Percentiles rank a stretch among this genome's conserved stretches.
These are phyloP conservation scores for Xylaria acuta DNA, from an alignment of 495 filamentous ascomycete species.

Conservation along the genomic window DNA sequence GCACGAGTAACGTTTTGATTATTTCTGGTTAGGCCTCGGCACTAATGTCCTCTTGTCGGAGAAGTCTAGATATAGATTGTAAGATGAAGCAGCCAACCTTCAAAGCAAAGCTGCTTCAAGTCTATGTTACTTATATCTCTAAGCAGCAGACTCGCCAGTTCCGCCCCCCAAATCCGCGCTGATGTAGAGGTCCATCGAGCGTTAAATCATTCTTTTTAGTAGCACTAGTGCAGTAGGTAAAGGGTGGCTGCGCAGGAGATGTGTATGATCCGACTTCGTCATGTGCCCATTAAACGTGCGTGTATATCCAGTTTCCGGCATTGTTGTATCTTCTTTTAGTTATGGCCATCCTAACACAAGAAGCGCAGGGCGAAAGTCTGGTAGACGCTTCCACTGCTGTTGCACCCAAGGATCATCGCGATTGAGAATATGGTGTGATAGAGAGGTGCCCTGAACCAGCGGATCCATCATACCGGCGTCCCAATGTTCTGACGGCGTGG, in stretches of 20 bases:
- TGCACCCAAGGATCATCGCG: constrained; percentile 39
- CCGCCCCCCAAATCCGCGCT: not conserved
- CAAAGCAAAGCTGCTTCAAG: not conserved
- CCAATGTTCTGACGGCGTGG: constrained; percentile 22
- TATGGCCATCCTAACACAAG: constrained; percentile 31
- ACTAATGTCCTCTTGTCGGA: not conserved
- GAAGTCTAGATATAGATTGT: not conserved
- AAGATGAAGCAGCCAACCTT: not conserved
- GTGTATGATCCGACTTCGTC: not conserved
- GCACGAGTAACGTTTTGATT: not conserved
- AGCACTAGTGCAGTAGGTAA: not conserved
- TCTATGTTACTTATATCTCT: not conserved
- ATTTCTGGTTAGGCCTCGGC: not conserved
- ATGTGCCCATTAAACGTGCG: not conserved
- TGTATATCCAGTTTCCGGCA: not conserved
- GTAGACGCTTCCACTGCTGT: constrained; percentile 35
- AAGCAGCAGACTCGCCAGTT: not conserved
- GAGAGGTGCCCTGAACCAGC: constrained; percentile 11
- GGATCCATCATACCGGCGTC: not conserved
- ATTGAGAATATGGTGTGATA: constrained; percentile 18
- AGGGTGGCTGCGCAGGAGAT: not conserved
- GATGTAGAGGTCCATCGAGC: not conserved
- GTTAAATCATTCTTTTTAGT: not conserved
- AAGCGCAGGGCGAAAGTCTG: constrained; percentile 38
- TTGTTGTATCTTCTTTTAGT: not conserved